These are phyloP conservation scores for Citrus trifoliata DNA, from an alignment of 345 rosid genomes.

Conservation along the genomic window DNA sequence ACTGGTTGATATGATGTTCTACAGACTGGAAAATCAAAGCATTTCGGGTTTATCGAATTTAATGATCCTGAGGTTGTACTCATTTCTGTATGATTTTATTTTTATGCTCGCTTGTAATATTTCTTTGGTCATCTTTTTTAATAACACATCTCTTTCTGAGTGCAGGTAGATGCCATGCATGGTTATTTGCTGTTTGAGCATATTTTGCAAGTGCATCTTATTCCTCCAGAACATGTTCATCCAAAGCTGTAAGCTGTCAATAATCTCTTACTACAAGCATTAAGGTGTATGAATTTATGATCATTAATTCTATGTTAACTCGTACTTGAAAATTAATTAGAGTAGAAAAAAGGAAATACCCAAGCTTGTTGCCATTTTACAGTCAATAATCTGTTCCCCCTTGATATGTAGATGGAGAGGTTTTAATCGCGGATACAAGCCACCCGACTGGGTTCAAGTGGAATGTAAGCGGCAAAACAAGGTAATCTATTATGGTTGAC, in stretches of 20 bases:
- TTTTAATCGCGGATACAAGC: slow-evolving; percentile 46
- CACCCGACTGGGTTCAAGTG: slow-evolving; percentile 53
- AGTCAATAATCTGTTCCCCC: slow-evolving; percentile 1
- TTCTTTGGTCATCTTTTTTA: background rate
- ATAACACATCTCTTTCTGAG: slow-evolving; percentile 8
- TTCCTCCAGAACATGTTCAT: slow-evolving; percentile 67
- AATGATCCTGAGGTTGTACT: slow-evolving; percentile 68
- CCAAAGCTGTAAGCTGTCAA: slow-evolving; percentile 59
- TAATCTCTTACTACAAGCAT: background rate
- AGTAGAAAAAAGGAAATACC: background rate
- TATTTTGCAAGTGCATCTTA: slow-evolving; percentile 67
- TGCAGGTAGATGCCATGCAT: slow-evolving; percentile 89
- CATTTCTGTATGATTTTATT: background rate
- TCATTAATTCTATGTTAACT: background rate
- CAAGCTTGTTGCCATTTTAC: background rate
- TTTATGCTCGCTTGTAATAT: background rate
- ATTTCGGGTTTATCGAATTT: slow-evolving; percentile 86
- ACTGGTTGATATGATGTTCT: slow-evolving; percentile 11
- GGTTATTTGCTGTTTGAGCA: slow-evolving; percentile 82
- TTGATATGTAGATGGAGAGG: slow-evolving; percentile 71
- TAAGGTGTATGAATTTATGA: background rate
- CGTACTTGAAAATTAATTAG: background rate
- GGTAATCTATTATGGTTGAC: slow-evolving; percentile 31
- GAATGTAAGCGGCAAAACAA: slow-evolving; percentile 62
- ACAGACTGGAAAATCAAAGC: slow-evolving; percentile 93